Base-by-base conservation (phyloP, 208 protist species). In the Acanthamoeba quina region DNA sequence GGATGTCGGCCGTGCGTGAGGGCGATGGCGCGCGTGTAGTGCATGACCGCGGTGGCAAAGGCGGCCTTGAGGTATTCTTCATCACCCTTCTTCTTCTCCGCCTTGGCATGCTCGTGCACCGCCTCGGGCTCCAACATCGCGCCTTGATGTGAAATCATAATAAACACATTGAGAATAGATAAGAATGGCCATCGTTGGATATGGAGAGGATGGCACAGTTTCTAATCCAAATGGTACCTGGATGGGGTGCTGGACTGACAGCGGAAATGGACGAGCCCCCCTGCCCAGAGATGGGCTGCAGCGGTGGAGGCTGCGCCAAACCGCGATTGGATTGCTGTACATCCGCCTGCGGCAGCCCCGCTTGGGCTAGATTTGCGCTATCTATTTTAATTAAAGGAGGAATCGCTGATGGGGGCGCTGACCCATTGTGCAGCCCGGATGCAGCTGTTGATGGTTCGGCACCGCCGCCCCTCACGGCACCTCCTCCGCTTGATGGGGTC, bases 51-150 rank as follows among this genome's bases (percentile, higher is more conserved):
- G n/a, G 85, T 76, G 24, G 85, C 29, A 31, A 91, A 91, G 37
- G 54, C 24, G 1, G 60, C 85, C 41, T 91, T 91, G 24, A 56
- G 37, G 44, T 76, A 91, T 37, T 91, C 85, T 49, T 76, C 85
- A 74, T 91, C 85, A 2, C 85, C 85, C 44, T 74, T 91, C 60
- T 76, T 68, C 34, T 91, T 91, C 41, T 91, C 85, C 7, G 34
- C 41, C n/a, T 91, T 91, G 85, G 85, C 85, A 21, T 91, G 85
- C 37, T 91, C 85, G 60, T 91, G 85, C 15, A 91, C 85, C 15
- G 85, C 85, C 37, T 86, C 52, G 26, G 44, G 44, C 34, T 86
- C 52, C 26, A 86, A 24, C 49, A 86, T 86, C 49, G 70, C 21
- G 10, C 70, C 70, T 47, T 41, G 29, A 60, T 66, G 54, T 24